Conservation (phyloP, 2,329 filamentous ascomycete genomes). For the Ilyonectria robusta region DNA sequence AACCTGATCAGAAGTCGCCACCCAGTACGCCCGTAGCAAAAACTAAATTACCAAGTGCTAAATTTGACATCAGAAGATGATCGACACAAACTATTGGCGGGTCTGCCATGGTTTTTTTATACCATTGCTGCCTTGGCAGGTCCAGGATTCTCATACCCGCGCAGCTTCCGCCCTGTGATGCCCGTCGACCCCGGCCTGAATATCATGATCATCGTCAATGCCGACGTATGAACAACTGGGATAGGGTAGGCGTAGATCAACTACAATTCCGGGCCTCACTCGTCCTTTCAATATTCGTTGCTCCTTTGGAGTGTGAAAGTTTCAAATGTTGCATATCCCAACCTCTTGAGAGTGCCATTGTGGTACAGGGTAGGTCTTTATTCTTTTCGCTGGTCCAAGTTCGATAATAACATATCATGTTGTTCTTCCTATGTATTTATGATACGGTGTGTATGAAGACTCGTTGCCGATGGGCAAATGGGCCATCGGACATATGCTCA, state of each 20-base stretch:
- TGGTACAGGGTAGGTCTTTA: constrained; percentile 10
- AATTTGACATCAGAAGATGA: constrained; percentile 45
- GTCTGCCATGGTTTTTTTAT: constrained; percentile 36
- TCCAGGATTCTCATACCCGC: constrained; percentile 27
- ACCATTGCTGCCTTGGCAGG: constrained; percentile 29
- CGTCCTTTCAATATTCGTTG: not conserved
- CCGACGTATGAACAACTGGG: constrained; percentile 18
- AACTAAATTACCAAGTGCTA: constrained; percentile 39
- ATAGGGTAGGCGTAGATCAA: constrained; percentile 34
- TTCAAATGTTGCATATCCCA: not conserved
- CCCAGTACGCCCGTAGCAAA: constrained; percentile 27
- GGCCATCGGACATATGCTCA: not conserved
- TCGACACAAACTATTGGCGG: constrained; percentile 36
- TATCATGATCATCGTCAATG: constrained; percentile 17
- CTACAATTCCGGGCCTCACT: constrained; percentile 1
- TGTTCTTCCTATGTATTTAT: not conserved
- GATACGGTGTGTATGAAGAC: not conserved
- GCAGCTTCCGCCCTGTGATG: not conserved
- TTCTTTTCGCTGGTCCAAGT: not conserved
- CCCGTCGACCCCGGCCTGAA: not conserved
- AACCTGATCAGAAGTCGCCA: constrained; percentile 13
- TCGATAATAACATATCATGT: not conserved
- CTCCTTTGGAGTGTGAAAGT: not conserved
- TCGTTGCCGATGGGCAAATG: not conserved
- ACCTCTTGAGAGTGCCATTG: not conserved